Percentiles rank a stretch among this genome's conserved stretches.
Evolutionary conservation across 139 green algal species (phyloP).

Genomic region (Zygnema circumcarinatum): DNA sequence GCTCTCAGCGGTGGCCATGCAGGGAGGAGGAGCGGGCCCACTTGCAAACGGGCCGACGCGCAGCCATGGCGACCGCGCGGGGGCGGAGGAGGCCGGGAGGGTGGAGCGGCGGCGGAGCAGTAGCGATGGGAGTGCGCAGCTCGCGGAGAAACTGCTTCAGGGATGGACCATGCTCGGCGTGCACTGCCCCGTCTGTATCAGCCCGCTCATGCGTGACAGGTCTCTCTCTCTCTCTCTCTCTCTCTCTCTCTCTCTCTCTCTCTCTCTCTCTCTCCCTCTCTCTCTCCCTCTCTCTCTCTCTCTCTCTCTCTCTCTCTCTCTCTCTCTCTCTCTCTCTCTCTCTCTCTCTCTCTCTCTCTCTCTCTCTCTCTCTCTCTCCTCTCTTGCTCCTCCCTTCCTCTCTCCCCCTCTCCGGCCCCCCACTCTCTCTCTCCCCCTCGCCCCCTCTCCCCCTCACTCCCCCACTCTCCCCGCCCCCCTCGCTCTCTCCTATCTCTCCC

Average conservation of each 20-base stretch:
- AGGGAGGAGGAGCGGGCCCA: not conserved
- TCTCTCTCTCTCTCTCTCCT: not conserved
- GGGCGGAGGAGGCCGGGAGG: not conserved
- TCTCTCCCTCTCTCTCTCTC: not conserved
- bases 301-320: not conserved
- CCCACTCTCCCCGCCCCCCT: too few relatives aligned
- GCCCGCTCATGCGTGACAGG: slow-evolving; percentile 35
- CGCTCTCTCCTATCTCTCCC: not conserved
- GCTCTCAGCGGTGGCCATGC: too few relatives aligned
- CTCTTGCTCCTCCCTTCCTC: not conserved
- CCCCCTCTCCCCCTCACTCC: not conserved
- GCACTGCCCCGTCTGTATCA: slow-evolving; percentile 31
- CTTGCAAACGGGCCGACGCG: not conserved
- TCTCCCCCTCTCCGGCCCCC: not conserved
- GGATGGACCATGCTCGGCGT: slow-evolving; percentile 47
- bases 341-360: not conserved
- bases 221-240: slow-evolving; percentile 7
- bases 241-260: not conserved
- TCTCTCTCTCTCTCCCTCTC: not conserved
- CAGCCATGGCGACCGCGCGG: too few relatives aligned
- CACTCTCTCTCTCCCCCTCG: not conserved
- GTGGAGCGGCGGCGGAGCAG: not conserved
- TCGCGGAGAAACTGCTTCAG: slow-evolving; percentile 22
- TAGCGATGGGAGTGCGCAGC: not conserved
- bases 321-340: not conserved